A percentile compares a stretch with the other conserved stretches of the same genome.
phyloP scores from a whole-genome alignment of 805 yeast species.

The Lipomyces mesembrius region DNA sequence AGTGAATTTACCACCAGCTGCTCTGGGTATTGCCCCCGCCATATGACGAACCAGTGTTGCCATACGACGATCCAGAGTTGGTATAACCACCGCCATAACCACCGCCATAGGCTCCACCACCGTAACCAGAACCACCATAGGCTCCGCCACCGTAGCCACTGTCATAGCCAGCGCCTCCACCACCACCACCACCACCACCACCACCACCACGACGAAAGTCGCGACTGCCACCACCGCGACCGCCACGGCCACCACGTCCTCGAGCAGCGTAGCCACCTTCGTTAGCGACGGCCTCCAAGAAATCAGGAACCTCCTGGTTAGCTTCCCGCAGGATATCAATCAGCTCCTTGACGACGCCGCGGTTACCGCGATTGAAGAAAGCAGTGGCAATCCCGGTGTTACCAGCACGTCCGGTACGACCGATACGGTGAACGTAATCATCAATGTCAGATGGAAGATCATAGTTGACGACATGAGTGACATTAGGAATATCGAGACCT shows the following conservation, averaged over 20 bases:
- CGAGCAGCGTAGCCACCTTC: constrained; percentile 66
- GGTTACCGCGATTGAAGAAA: constrained; percentile 94
- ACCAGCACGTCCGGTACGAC: constrained; percentile 99
- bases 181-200: constrained; percentile 43
- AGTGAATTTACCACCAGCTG: constrained; percentile 26
- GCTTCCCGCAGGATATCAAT: constrained; percentile 89
- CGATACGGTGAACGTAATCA: constrained; percentile 98
- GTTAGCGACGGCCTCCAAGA: constrained; percentile 78
- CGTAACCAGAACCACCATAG: constrained; percentile 53
- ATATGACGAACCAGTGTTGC: constrained; percentile 39
- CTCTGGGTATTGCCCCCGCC: constrained; percentile 15
- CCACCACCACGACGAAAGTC: constrained; percentile 58
- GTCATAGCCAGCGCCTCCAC: constrained; percentile 42
- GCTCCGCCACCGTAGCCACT: constrained; percentile 50
- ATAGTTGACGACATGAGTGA: constrained; percentile 95
- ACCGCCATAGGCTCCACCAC: constrained; percentile 20
- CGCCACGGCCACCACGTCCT: constrained; percentile 52
- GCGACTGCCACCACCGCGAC: constrained; percentile 49
- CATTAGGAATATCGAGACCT: constrained; percentile 99
- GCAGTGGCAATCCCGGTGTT: constrained; percentile 98
- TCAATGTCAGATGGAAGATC: constrained; percentile 97
- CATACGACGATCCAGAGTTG: constrained; percentile 56
- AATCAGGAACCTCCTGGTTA: constrained; percentile 95
- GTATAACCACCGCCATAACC: constrained; percentile 44
- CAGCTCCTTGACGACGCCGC: constrained; percentile 84